Base-by-base conservation (phyloP, 108 stramenopile genomes). In the Skeletonema grethae region DNA sequence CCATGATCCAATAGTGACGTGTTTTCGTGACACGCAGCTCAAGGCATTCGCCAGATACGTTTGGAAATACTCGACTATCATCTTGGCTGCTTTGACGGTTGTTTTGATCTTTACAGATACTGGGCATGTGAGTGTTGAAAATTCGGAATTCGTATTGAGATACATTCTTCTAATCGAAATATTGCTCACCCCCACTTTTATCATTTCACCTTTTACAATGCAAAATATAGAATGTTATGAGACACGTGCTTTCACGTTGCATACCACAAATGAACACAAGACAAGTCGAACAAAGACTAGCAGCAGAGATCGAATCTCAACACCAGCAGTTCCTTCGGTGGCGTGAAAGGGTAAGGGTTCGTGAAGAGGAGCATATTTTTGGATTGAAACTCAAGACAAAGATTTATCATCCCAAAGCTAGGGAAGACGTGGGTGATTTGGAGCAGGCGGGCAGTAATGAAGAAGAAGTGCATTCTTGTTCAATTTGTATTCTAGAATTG, bases 351-450 rank as follows among this genome's bases (percentile, higher is more conserved):
- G 25, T 32, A 24, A 69, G 24, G 28, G 25, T 32, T 28, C 5
- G n/a, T 8, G 57, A 36, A 59, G 57, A 69, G 56, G 68, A 57
- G 16, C 13, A 18, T 38, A 15, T 69, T 13, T 50, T 32, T 15
- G 68, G 68, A 13, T 58, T 57, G 12, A 38, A 28, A 38, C 35
- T 69, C 43, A 69, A 69, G 9, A 69, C 68, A 58, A 69, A 69
- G 56, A 36, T 57, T 5, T 69, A 22, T 32, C 57, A 35, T 32
- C 57, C 35, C 12, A 38, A 41, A 15, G 15, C 25, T 20, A 25
- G 8, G 22, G 24, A 30, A 16, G 35, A 29, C 22, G 2, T 10
- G 15, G 57, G 11, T 28, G 43, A 69, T 15, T 38, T 38, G 36
- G 36, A 38, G 9, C 36, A 38, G 36, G 13, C 15, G 12, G 30